Evolutionary conservation across 108 stramenopile species (phyloP), one percentile per base, ranked within the genome.

Genomic region (Conticribra guillardii): DNA sequence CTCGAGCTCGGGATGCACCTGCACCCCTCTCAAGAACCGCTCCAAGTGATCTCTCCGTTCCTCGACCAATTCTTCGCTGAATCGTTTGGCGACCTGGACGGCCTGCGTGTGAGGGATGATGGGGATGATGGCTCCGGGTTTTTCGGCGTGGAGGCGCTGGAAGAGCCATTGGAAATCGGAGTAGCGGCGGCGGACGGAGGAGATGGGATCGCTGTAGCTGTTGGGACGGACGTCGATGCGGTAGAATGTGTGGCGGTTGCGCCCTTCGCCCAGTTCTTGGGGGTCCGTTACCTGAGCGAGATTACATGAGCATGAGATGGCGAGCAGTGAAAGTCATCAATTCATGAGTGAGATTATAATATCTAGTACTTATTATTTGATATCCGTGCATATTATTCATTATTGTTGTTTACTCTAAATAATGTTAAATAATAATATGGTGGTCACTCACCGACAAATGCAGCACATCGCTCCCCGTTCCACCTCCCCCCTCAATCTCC

Each of bases 101-200:
- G 85, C 82, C 49, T 84, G 70, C 55, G 90, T 94, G 33, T 96
- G 96, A 18, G 97, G 97, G 46, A 98, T 86, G 19, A 96, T 92
- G 26, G 97, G 97, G 34, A 97, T 80, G 44, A 97, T 92, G 28
- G 90, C 67, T 19, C 97, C 97, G 1, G 96, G 94, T 32, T 78
- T 71, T 71, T 94, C 95, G 61, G 82, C 79, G 58, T 77, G 81
- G 16, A 98, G 73, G 11, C 90, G 87, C 27, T 89, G 61, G 54
- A 86, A 87, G 27, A 98, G 85, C 97, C 97, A 98, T 51, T 85
- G 88, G 79, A 98, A 98, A 73, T 98, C 97, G 62, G 75, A 79
- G 84, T 96, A 97, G 0, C 97, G 91, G 32, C 95, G 87, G 46
- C 88, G 84, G 19, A 87, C 80, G 37, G 74, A 67, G 1, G 77